Percentiles rank a stretch among this genome's conserved stretches.
phyloP scores from a whole-genome alignment of 106 monocot species.

The Alisma plantagoaquatica region DNA sequence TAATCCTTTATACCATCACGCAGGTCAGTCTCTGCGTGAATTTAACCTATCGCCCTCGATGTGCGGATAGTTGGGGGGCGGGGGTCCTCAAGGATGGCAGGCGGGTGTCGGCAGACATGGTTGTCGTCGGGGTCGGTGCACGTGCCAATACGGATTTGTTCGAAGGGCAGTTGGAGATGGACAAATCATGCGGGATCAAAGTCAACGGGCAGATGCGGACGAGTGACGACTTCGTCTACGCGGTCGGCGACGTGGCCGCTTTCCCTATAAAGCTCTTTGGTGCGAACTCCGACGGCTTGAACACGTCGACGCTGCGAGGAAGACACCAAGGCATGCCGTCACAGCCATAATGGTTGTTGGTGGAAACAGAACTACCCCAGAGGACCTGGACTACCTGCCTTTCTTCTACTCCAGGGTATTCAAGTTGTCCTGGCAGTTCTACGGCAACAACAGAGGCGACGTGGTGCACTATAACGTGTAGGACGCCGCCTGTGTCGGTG shows the following conservation, averaged over 20 bases:
- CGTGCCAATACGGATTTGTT: constrained; percentile 78
- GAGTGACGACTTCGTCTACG: constrained; percentile 70
- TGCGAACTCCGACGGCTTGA: constrained; percentile 66
- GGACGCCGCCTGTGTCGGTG: too few relatives aligned
- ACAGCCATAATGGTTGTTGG: constrained; percentile 48
- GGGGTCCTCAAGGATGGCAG: constrained; percentile 83
- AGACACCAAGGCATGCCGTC: constrained; percentile 80
- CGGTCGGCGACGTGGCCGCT: constrained; percentile 89
- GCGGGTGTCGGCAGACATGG: constrained; percentile 66
- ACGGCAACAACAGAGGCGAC: constrained; percentile 81
- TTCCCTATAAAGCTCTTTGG: constrained; percentile 91
- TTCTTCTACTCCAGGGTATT: constrained; percentile 98
- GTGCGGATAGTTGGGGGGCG: too few relatives aligned
- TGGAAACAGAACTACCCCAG: too few relatives aligned
- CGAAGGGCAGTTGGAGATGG: constrained; percentile 62
- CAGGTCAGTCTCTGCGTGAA: too few relatives aligned
- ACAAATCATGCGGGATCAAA: constrained; percentile 94
- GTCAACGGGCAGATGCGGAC: constrained; percentile 88
- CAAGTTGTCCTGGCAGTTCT: constrained; percentile 91
- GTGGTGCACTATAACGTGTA: constrained; percentile 65
- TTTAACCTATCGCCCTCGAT: too few relatives aligned
- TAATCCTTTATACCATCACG: too few relatives aligned
- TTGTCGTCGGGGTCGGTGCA: constrained; percentile 89
- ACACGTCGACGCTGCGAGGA: constrained; percentile 89
- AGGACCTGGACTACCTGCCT: constrained; percentile 72